Evolutionary conservation across 805 yeast genomes (phyloP).

Genomic region (Zygosaccharomyces bailii): DNA sequence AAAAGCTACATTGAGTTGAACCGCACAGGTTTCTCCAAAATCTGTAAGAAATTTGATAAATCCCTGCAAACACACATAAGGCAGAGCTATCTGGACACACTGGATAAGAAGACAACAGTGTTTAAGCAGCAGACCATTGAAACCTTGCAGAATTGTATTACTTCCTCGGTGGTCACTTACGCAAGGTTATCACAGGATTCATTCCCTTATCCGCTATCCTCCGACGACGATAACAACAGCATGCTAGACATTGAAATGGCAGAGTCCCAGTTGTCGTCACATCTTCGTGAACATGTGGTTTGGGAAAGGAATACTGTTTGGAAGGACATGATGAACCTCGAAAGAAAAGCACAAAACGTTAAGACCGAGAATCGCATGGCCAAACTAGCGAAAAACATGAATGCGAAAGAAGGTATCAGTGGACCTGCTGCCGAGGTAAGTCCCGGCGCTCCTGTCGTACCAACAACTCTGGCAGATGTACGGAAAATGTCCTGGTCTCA

Average conservation of each 20-base stretch:
- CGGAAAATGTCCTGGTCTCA: slow-evolving; percentile 17
- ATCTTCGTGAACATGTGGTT: slow-evolving; percentile 85
- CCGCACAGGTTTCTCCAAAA: slow-evolving; percentile 84
- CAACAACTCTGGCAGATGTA: slow-evolving; percentile 22
- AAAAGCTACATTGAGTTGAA: slow-evolving; percentile 81
- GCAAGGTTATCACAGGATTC: slow-evolving; percentile 42
- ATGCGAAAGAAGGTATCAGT: slow-evolving; percentile 26
- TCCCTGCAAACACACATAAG: slow-evolving; percentile 61
- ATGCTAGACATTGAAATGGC: slow-evolving; percentile 39
- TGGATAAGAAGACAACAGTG: slow-evolving; percentile 48
- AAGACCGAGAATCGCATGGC: slow-evolving; percentile 36
- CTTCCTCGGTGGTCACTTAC: slow-evolving; percentile 50
- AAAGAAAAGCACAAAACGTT: slow-evolving; percentile 81
- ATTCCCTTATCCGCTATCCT: slow-evolving; percentile 11
- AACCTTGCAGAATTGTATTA: slow-evolving; percentile 50
- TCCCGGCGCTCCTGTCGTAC: slow-evolving; percentile 18
- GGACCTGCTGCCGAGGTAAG: slow-evolving; percentile 22
- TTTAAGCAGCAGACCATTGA: slow-evolving; percentile 50
- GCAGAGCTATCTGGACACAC: slow-evolving; percentile 50
- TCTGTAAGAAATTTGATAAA: slow-evolving; percentile 89
- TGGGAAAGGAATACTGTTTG: slow-evolving; percentile 98
- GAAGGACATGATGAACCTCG: slow-evolving; percentile 93
- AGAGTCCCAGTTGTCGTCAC: slow-evolving; percentile 45
- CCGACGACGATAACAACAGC: slow-evolving; percentile 11
- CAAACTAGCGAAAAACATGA: slow-evolving; percentile 16